Evolutionary conservation across 1,284 basidiomycete genomes (phyloP), one percentile per base, ranked within the genome.

Genomic region (Ceratobasidium papillatum): DNA sequence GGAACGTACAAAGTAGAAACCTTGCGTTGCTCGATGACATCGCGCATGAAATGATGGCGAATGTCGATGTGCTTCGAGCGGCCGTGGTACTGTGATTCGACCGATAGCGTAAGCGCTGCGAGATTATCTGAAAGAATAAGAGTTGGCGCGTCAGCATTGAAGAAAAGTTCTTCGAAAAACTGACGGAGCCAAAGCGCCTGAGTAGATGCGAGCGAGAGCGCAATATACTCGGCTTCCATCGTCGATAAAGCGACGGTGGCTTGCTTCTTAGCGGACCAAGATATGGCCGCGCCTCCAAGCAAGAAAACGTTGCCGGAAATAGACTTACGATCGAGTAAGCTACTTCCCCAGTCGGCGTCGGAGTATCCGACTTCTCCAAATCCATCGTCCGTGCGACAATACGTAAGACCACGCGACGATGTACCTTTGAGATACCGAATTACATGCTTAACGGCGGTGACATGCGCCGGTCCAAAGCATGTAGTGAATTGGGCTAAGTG

Each of bases 391-490:
- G 43, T 32, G 9, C 47, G 45, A 3, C 30, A 3, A 30, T 25
- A 73, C 0, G 25, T 43, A 12, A 75, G 49, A 12, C 71, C 71
- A 27, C 51, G 51, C 51, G 52, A 45, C n/a, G 54, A 12, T 0
- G 83, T 84, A 0, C 79, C 80, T 22, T 79, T 79, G 8, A 84
- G 76, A 72, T 84, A 84, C 0, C 80, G 65, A 2, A 84, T 74
- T 1, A 85, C 62, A 41, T 79, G 81, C 74, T 84, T 82, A 22
- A 82, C 73, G 5, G 80, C 81, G 30, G 71, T 74, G 81, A 82
- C 84, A 69, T 85, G 83, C 3, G 65, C 64, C 7, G 47, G 71
- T 8, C 80, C 80, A 63, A 82, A 82, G 74, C 82, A 81, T 38
- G 81, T 77, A 0, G 81, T 78, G 78, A 81, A 86, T 74, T 81